Evolutionary conservation across 1,284 basidiomycete species (phyloP).

Genomic region (Sanghuangporus sanghuang): DNA sequence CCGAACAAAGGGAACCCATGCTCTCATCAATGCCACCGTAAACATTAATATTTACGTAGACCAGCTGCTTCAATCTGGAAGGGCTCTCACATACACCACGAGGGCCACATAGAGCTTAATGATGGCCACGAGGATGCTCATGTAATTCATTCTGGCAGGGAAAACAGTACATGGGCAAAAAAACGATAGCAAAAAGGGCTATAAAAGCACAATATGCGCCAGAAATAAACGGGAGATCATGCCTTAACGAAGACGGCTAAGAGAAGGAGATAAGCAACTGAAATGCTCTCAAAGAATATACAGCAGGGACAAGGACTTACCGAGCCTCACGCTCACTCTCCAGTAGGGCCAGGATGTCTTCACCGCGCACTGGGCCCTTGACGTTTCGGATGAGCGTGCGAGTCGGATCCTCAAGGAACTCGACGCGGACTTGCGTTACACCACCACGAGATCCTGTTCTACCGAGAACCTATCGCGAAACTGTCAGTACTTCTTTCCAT

Average conservation of each 20-base stretch:
- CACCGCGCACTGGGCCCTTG: conserved; percentile 94
- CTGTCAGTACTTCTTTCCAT: conserved; percentile 1
- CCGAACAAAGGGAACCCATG: not conserved
- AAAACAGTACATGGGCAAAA: conserved; percentile 9
- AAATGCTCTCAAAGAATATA: not conserved
- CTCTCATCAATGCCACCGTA: not conserved
- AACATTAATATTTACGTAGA: not conserved
- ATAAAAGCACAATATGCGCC: not conserved
- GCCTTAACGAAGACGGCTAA: conserved; percentile 37
- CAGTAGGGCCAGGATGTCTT: conserved; percentile 96
- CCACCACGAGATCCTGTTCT: conserved; percentile 99
- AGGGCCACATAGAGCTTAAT: not conserved
- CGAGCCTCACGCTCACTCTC: conserved; percentile 99
- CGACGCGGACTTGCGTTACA: conserved; percentile 99
- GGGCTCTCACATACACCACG: not conserved
- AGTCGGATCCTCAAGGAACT: conserved; percentile 97
- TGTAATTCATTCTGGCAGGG: conserved; percentile 11
- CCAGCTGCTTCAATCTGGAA: not conserved
- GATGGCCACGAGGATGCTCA: not conserved
- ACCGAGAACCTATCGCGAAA: conserved; percentile 77
- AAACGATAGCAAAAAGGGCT: conserved; percentile 2
- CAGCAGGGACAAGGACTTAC: conserved; percentile 49
- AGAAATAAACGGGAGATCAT: not conserved
- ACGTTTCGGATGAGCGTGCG: conserved; percentile 99
- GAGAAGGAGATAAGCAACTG: conserved; percentile 1